These are phyloP conservation scores for Domatiomyces globalis DNA, from an alignment of 2,329 filamentous ascomycete genomes.

Conservation along the genomic window DNA sequence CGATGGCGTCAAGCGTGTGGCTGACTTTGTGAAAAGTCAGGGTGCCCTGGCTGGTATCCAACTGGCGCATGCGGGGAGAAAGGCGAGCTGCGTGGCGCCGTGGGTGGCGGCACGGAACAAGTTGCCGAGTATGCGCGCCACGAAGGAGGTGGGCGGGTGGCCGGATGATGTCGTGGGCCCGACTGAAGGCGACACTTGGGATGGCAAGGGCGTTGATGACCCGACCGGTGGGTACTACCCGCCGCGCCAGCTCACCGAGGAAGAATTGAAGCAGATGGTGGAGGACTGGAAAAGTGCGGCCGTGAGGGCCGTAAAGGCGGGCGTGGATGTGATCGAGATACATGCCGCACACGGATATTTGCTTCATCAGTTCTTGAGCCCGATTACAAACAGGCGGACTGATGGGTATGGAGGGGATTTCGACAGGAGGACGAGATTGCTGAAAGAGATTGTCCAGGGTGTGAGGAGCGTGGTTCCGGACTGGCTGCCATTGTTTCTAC, in stretches of 20 bases:
- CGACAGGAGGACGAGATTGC: slow-evolving; percentile 53
- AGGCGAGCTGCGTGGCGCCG: slow-evolving; percentile 44
- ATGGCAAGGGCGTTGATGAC: slow-evolving; percentile 12
- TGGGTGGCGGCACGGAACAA: slow-evolving; percentile 23
- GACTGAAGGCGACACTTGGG: slow-evolving; percentile 13
- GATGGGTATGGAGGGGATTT: slow-evolving; percentile 40
- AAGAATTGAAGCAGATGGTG: slow-evolving; percentile 23
- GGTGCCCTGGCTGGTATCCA: slow-evolving; percentile 65
- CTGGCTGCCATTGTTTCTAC: slow-evolving; percentile 56
- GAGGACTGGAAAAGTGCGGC: slow-evolving; percentile 30
- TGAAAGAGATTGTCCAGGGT: slow-evolving; percentile 53
- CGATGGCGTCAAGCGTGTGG: slow-evolving; percentile 40
- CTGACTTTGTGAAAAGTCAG: slow-evolving; percentile 69
- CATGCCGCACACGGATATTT: slow-evolving; percentile 72
- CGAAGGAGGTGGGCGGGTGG: slow-evolving; percentile 14
- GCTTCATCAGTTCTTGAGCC: slow-evolving; percentile 54
- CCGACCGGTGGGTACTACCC: slow-evolving; percentile 11
- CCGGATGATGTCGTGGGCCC: slow-evolving; percentile 16
- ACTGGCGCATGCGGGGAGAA: slow-evolving; percentile 62
- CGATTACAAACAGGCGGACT: slow-evolving; percentile 52
- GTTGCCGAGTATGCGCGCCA: slow-evolving; percentile 6
- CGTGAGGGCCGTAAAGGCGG: slow-evolving; percentile 49
- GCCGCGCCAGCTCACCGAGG: slow-evolving; percentile 19
- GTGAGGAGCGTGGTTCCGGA: slow-evolving; percentile 50
- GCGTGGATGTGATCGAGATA: slow-evolving; percentile 66